Evolutionary conservation across 495 filamentous ascomycete genomes (phyloP), one percentile per base, ranked within the genome.

Genomic region (Bombardia bombarda): DNA sequence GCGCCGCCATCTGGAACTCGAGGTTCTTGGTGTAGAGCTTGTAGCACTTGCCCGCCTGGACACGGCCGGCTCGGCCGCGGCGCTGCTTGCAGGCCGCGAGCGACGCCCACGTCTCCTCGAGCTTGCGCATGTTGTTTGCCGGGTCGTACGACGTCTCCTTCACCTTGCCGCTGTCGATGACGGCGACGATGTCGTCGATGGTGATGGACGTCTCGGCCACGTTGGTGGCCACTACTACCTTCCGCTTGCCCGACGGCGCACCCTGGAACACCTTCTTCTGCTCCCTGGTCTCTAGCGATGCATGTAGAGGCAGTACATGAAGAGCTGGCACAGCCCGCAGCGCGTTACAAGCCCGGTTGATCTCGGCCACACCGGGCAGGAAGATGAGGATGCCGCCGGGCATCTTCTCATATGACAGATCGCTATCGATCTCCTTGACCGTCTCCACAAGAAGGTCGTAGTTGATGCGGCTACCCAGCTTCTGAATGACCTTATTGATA

Each of bases 151-250:
- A 89, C 0, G 90, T 97, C 63, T 98, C 92, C 60, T 97, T 97
- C 17, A 98, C 90, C 23, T 86, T 79, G 14, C 92, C 92, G 6
- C 84, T 89, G 56, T 98, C 92, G 40, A 98, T 93, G 38, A 98
- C 93, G 18, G 89, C 92, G 10, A 97, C 90, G 25, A 97, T 84
- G 53, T 98, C 92, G 44, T 92, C 86, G 39, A 98, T 98, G 0
- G 92, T 98, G 47, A 98, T 97, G 8, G 92, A 97, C 0, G 92
- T 98, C 58, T 98, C 92, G 2, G 92, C 92, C 13, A 98, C 90
- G 51, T 98, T 98, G 13, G 92, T 98, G 1, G 92, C 84, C 9
- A 86, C 85, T 18, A 98, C 83, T 30, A 98, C 80, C 65, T 98
- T 98, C 18, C 92, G 72, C 62, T 84, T 87, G 1, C 87, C 89